Evolutionary conservation across 352 stramenopile species (phyloP).

Genomic region (Pythium folliculosum): DNA sequence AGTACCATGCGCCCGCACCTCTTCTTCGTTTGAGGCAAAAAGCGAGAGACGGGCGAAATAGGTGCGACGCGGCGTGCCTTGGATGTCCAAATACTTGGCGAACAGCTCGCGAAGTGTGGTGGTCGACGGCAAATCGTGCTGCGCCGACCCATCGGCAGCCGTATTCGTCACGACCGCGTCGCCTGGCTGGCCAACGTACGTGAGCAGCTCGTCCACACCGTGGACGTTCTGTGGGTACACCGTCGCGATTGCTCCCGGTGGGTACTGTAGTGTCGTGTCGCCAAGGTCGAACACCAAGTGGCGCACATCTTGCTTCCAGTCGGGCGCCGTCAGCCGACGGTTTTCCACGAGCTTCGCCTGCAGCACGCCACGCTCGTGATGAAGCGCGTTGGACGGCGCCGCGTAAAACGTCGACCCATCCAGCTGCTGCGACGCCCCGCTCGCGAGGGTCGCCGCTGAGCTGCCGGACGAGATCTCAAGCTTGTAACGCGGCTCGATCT

Average conservation of each 20-base stretch:
- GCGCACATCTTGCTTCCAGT: slow-evolving; percentile 84
- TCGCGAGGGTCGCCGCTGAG: neutral
- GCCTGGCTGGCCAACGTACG: slow-evolving; percentile 45
- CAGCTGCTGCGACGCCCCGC: neutral
- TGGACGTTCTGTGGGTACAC: slow-evolving; percentile 80
- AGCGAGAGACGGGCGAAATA: slow-evolving; percentile 90
- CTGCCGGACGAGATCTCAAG: slow-evolving; percentile 26
- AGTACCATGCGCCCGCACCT: no score
- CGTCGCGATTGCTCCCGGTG: slow-evolving; percentile 68
- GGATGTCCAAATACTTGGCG: slow-evolving; percentile 83
- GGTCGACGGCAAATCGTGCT: slow-evolving; percentile 55
- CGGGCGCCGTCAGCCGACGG: slow-evolving; percentile 56
- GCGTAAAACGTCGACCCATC: slow-evolving; percentile 59
- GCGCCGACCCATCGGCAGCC: slow-evolving; percentile 44
- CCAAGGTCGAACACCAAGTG: slow-evolving; percentile 74
- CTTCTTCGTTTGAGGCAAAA: slow-evolving; percentile 78
- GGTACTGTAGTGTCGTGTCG: slow-evolving; percentile 35
- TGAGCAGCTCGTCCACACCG: slow-evolving; percentile 68
- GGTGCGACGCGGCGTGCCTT: slow-evolving; percentile 78
- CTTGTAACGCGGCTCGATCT: slow-evolving; percentile 51
- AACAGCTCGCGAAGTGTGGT: slow-evolving; percentile 73
- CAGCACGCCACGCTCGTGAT: slow-evolving; percentile 46
- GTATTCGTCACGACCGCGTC: slow-evolving; percentile 51
- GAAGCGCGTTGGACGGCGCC: slow-evolving; percentile 44
- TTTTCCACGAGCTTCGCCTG: slow-evolving; percentile 63